Evolutionary conservation across 106 monocot genomes (phyloP).

Genomic region (Dioscorea alata): DNA sequence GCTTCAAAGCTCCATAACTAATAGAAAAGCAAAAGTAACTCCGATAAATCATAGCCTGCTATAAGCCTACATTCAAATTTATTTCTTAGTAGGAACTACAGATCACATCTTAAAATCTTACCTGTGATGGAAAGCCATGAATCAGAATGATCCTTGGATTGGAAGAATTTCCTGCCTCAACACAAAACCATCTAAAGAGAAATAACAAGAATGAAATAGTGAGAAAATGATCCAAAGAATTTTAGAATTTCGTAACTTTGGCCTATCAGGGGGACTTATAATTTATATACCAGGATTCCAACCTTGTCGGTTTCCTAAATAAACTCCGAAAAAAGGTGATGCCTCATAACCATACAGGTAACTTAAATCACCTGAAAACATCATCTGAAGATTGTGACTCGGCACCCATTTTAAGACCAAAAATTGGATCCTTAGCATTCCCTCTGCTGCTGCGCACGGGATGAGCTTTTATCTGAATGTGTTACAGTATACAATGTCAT

Average conservation of each 20-base stretch:
- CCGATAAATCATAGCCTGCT: too few relatives aligned
- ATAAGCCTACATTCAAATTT: too few relatives aligned
- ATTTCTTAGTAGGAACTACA: not conserved
- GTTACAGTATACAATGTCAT: too few relatives aligned
- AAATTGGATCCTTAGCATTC: constrained; percentile 94
- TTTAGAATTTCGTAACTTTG: constrained; percentile 3
- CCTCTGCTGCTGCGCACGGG: constrained; percentile 59
- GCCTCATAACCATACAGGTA: constrained; percentile 7
- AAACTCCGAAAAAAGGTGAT: constrained; percentile 30
- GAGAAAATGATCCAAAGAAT: not conserved
- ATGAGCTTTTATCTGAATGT: constrained; percentile 77
- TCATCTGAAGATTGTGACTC: constrained; percentile 67
- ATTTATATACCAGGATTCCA: constrained; percentile 32
- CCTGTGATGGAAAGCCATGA: constrained; percentile 97
- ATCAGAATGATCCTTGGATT: constrained; percentile 53
- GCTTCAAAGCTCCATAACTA: too few relatives aligned
- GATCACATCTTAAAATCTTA: constrained; percentile 4
- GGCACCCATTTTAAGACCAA: constrained; percentile 90
- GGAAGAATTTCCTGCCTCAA: constrained; percentile 67
- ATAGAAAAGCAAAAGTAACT: too few relatives aligned
- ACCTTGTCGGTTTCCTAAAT: constrained; percentile 12
- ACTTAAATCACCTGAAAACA: constrained; percentile 77
- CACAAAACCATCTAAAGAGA: constrained; percentile 80
- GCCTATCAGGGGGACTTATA: constrained; percentile 8
- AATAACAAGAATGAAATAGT: not conserved